Evolutionary conservation across 257 asterid genomes (phyloP), one percentile per base, ranked within the genome.

Genomic region (Rehmannia glutinosa): DNA sequence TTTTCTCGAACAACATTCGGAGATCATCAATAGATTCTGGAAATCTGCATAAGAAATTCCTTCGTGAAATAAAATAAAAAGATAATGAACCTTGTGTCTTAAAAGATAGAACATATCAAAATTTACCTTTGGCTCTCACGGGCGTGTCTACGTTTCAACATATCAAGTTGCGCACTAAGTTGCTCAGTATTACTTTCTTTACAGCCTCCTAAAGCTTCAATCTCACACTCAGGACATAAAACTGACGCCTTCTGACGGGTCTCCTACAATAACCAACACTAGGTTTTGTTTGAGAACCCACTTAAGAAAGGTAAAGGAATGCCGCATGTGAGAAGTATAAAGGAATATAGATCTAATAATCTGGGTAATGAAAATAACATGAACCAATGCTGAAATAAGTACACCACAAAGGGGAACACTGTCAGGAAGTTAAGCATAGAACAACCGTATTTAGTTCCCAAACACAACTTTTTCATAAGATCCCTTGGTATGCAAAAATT

Each of bases 21-120:
- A 91, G 86, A 77, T 88, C 97, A 51, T 86, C 96, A 65, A 91
- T 84, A 55, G 96, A 78, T 77, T 91, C 97, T 23, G 90, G 79
- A 77, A 78, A 83, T 76, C 97, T 91, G 93, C 86, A 78, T 27
- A 62, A 38, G 45, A 67, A 50, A 24, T 4, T 39, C 70, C 35
- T 28, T 25, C 30, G 62, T 47, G n/a, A 71, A 64, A 36, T 62
- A 23, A 58, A 55, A 66, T 46, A 39, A 33, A 28, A 19, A n/a
- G 24, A 75, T 5, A 74, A 43, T 67, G 53, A 62, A 60, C 10
- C 20, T 60, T 20, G 7, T 58, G 66, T 19, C 55, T 75, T 42
- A 28, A 47, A 55, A 15, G 63, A 73, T 50, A 47, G 59, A n/a
- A 25, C 42, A 28, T 23, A 19, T 38, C 38, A 25, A 61, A 65